Percentiles rank a stretch among this genome's conserved stretches.
These are phyloP conservation scores for Neurospora sp. DNA, from an alignment of 495 filamentous ascomycete genomes.

Conservation along the genomic window DNA sequence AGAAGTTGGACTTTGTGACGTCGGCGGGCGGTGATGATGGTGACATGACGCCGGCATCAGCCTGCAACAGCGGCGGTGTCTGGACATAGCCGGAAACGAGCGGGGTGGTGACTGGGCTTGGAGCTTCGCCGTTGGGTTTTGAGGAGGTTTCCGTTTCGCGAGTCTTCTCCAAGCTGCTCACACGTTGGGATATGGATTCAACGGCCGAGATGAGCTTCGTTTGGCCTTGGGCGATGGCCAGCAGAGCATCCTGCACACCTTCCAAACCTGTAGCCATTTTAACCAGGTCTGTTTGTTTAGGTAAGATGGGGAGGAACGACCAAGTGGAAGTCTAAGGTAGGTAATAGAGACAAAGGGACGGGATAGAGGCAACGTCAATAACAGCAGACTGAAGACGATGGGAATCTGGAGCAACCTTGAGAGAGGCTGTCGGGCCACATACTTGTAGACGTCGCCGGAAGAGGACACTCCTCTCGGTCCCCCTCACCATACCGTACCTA, in stretches of 20 bases:
- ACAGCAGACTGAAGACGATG: not conserved
- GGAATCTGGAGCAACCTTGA: not conserved
- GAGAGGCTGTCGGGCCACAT: not conserved
- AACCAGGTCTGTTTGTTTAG: not conserved
- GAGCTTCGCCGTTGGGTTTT: not conserved
- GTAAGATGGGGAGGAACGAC: not conserved
- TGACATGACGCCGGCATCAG: conserved; percentile 23
- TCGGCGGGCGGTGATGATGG: conserved; percentile 12
- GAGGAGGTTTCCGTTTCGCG: not conserved
- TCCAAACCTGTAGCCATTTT: conserved; percentile 24
- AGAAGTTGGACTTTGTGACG: conserved; percentile 16
- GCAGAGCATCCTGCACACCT: conserved; percentile 44
- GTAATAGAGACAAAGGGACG: not conserved
- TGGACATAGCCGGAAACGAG: conserved; percentile 12
- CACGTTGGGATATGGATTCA: conserved; percentile 53
- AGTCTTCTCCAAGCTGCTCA: conserved; percentile 15
- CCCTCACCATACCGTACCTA: not conserved
- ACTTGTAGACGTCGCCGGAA: not conserved
- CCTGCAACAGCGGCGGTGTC: conserved; percentile 17
- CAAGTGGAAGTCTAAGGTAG: not conserved
- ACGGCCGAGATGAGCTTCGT: conserved; percentile 49
- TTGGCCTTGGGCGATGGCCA: conserved; percentile 46
- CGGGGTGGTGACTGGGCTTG: conserved; percentile 10
- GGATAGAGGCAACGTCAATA: not conserved
- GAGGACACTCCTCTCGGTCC: not conserved